Base-by-base conservation (phyloP, 192 early-diverging fungal species). In the Rhizoclosmatium globosum region DNA sequence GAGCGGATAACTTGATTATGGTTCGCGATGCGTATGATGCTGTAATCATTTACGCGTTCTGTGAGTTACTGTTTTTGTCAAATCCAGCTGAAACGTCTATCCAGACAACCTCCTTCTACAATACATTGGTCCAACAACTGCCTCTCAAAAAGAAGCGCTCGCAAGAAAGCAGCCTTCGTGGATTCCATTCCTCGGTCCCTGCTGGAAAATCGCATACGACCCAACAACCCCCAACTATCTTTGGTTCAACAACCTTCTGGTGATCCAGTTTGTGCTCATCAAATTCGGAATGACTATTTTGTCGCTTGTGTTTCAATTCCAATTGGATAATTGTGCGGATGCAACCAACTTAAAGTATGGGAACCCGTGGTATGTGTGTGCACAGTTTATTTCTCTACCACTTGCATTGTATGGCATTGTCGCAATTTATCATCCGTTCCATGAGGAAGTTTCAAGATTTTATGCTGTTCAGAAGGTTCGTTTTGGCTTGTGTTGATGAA, bases 111-210 rank as follows among this genome's bases (percentile, higher is more conserved):
- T 64, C 11, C 62, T 64, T 23, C 45, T 64, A 9, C 61, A 38
- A 38, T 64, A 64, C 61, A 64, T 64, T 64, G 61, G 11, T 38
- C 61, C 61, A 9, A 64, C 61, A n/a, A 64, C 61, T 9, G 67
- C 38, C 7, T 39, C n/a, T 13, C 67, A 68, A 46, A 68, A 43
- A 44, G 67, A 39, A 46, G 41, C 47, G 2, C 67, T 68, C 21
- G 59, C 77, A 72, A 15, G 71, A 82, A 47, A 85, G 85, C 68
- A 81, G 48, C 19, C 6, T 17, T 79, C 78, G 71, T 41, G 50
- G n/a, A 74, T 41, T 42, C 80, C 80, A 83, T 83, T 79, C 89
- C 38, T 87, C 86, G 64, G 88, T 90, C 41, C 76, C 1, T 53
- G 6, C 50, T 53, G 50, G 50, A 53, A 53, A 53, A 53, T 64